phyloP scores from a whole-genome alignment of 208 protist species.

The Leptomonas pyrrhocoris region DNA sequence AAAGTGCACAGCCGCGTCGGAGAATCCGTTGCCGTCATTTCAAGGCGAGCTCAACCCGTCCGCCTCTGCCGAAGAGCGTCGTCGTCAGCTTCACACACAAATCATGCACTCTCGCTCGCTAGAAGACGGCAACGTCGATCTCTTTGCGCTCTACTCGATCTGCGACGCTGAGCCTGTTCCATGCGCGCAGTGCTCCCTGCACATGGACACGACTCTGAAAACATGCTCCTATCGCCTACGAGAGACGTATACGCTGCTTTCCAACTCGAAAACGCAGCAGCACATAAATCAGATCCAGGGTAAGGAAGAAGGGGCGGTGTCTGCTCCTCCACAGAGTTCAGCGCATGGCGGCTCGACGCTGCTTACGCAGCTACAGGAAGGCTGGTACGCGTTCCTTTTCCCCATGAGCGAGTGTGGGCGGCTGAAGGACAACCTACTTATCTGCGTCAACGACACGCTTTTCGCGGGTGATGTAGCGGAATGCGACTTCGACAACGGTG shows the following conservation, averaged over 20 bases:
- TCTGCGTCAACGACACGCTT: constrained; percentile 36
- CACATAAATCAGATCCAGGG: too few relatives aligned
- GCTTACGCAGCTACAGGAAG: background rate
- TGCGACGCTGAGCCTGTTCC: constrained; percentile 26
- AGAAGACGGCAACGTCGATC: constrained; percentile 22
- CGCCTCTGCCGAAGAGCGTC: background rate
- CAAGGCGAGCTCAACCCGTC: too few relatives aligned
- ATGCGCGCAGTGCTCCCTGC: constrained; percentile 35
- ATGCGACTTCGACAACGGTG: constrained; percentile 41
- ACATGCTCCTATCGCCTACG: constrained; percentile 51
- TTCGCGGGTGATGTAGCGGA: constrained; percentile 51
- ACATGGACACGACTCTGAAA: constrained; percentile 41
- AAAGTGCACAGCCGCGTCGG: background rate
- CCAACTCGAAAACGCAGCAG: background rate
- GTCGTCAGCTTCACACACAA: constrained; percentile 10
- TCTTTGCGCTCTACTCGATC: constrained; percentile 37
- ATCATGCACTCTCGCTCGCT: constrained; percentile 14
- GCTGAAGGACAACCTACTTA: constrained; percentile 40
- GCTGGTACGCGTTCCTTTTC: constrained; percentile 60
- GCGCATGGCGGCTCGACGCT: background rate
- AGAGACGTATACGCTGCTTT: constrained; percentile 35
- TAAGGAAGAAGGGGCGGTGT: too few relatives aligned
- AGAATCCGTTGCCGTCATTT: too few relatives aligned
- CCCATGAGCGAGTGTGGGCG: constrained; percentile 68
- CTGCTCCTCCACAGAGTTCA: too few relatives aligned